Evolutionary conservation across 345 rosid genomes (phyloP).

Genomic region (Populus simonii): DNA sequence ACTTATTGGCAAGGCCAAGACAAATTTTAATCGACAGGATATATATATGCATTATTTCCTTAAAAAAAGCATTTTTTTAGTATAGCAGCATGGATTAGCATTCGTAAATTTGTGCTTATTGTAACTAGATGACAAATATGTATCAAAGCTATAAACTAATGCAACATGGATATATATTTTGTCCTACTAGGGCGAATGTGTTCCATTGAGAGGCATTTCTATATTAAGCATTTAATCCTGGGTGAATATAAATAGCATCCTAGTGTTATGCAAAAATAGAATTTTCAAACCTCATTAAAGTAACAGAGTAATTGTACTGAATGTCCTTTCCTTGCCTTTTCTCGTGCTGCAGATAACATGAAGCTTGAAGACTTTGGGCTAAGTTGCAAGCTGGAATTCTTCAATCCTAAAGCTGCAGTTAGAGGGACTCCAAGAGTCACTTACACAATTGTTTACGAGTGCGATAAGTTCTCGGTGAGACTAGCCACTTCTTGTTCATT

Average conservation of each 20-base stretch:
- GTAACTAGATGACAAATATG: neutral
- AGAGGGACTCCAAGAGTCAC: conserved; percentile 47
- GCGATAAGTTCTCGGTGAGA: conserved; percentile 53
- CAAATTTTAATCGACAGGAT: neutral
- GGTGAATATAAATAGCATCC: neutral
- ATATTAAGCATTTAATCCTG: neutral
- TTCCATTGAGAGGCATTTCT: neutral
- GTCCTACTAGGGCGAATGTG: neutral
- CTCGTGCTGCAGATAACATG: conserved; percentile 44
- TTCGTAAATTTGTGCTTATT: neutral
- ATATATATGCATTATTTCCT: neutral
- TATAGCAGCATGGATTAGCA: neutral
- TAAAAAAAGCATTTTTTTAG: too few relatives aligned
- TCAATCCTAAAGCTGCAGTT: conserved; percentile 23
- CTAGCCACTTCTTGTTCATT: neutral
- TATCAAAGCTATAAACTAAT: neutral
- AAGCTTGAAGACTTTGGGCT: conserved; percentile 65
- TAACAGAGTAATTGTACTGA: neutral
- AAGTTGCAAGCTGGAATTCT: conserved; percentile 38
- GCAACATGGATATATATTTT: neutral
- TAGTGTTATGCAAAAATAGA: neutral
- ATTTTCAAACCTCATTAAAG: neutral
- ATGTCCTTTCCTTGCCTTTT: neutral
- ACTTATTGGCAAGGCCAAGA: neutral
- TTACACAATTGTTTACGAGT: conserved; percentile 48